Evolutionary conservation across 139 green algal species (phyloP).

Genomic region (Choricystis sp.): DNA sequence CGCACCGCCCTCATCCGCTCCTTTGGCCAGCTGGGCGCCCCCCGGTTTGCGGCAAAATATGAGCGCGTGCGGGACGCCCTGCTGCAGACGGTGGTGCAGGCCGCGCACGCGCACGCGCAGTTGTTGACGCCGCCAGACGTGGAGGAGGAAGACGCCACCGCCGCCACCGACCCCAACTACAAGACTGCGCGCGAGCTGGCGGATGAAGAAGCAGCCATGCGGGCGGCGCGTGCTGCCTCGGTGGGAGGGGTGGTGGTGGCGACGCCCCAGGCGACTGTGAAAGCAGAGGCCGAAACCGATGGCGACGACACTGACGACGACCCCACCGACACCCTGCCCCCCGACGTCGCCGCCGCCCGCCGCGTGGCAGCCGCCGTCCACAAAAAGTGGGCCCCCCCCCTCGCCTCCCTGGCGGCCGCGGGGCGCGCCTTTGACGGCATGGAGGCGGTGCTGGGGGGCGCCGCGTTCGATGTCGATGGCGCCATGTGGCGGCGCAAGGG

Average conservation of each 20-base stretch:
- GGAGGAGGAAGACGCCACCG: constrained; percentile 20
- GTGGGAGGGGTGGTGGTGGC: neutral
- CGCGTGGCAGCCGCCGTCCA: constrained; percentile 26
- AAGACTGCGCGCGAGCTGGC: neutral
- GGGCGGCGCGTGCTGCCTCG: neutral
- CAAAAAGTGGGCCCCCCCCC: constrained; percentile 35
- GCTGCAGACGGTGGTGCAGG: constrained; percentile 45
- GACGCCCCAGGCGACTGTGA: neutral
- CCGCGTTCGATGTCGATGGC: constrained; percentile 44
- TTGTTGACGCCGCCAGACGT: constrained; percentile 39
- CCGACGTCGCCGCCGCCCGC: constrained; percentile 31
- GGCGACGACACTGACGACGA: constrained; percentile 19
- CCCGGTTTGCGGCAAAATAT: constrained; percentile 60
- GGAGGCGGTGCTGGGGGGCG: constrained; percentile 58
- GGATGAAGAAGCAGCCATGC: neutral
- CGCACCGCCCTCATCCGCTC: constrained; percentile 39
- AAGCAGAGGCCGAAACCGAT: constrained; percentile 8
- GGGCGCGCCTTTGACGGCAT: constrained; percentile 65
- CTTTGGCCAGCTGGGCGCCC: constrained; percentile 40
- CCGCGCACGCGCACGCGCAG: constrained; percentile 40
- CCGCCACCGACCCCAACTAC: neutral
- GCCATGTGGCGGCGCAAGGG: constrained; percentile 52
- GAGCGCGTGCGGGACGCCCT: constrained; percentile 45
- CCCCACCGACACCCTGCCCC: constrained; percentile 12
- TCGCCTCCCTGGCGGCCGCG: constrained; percentile 41